Evolutionary conservation across 2,329 filamentous ascomycete species (phyloP).

Genomic region (Hypoxylon sp.): DNA sequence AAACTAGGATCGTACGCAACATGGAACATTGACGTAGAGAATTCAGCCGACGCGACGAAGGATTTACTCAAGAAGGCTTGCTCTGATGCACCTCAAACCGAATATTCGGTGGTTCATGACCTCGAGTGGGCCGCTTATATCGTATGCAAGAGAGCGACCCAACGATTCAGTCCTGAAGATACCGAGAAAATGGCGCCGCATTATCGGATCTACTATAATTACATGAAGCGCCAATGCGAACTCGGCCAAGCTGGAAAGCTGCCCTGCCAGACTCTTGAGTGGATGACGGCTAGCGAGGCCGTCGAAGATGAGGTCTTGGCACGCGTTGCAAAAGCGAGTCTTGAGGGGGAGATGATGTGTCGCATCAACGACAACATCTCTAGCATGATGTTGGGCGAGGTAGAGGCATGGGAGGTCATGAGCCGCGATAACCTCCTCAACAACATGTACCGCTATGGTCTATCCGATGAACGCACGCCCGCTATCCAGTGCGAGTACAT

Average conservation of each 20-base stretch:
- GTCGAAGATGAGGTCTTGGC: conserved; percentile 48
- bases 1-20: conserved; percentile 50
- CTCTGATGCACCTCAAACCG: conserved; percentile 45
- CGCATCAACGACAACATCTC: conserved; percentile 52
- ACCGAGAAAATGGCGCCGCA: conserved; percentile 49
- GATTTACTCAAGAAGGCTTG: conserved; percentile 45
- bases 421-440: conserved; percentile 52
- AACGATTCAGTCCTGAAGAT: conserved; percentile 49
- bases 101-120: conserved; percentile 48
- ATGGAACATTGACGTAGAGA: conserved; percentile 52
- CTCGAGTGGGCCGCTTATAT: conserved; percentile 53
- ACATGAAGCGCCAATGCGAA: conserved; percentile 51
- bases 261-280: conserved; percentile 50
- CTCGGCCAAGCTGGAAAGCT: conserved; percentile 47
- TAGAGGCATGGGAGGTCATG: conserved; percentile 53
- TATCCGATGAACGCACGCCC: conserved; percentile 51
- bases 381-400: conserved; percentile 50
- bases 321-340: conserved; percentile 47
- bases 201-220: conserved; percentile 50
- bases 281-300: conserved; percentile 45
- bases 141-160: conserved; percentile 50
- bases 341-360: conserved; percentile 53
- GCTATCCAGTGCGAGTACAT: conserved; percentile 52
- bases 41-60: conserved; percentile 45
- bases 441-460: conserved; percentile 52